Percentiles rank a stretch among this genome's conserved stretches.
These are phyloP conservation scores for Biscutella auriculata DNA, from an alignment of 441 rosid species.

Conservation along the genomic window DNA sequence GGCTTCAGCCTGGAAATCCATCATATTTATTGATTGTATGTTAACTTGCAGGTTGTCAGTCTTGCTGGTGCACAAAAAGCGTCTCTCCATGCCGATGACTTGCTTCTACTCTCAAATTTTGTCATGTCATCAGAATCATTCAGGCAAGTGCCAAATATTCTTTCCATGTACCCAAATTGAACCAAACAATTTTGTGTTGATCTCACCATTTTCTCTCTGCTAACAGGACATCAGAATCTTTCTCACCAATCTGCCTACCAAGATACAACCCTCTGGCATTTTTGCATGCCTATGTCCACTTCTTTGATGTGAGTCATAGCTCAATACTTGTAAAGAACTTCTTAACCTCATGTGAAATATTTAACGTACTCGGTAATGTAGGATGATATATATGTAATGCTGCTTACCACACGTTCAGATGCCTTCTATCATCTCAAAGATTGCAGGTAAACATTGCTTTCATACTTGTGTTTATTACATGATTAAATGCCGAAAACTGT, in stretches of 20 bases:
- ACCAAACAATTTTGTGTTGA: not conserved
- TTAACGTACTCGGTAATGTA: constrained; percentile 27
- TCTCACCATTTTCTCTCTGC: constrained; percentile 15
- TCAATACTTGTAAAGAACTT: not conserved
- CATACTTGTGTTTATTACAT: not conserved
- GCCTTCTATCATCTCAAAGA: constrained; percentile 96
- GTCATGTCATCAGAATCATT: constrained; percentile 89
- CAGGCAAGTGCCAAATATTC: constrained; percentile 39
- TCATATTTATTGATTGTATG: constrained; percentile 10
- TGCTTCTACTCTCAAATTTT: constrained; percentile 83
- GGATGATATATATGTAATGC: constrained; percentile 76
- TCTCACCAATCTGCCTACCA: constrained; percentile 95
- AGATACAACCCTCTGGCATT: constrained; percentile 93
- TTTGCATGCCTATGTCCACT: constrained; percentile 89
- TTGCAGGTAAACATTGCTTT: constrained; percentile 54
- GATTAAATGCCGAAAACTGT: not conserved
- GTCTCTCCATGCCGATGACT: constrained; percentile 92
- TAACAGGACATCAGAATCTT: constrained; percentile 92
- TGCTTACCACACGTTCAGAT: constrained; percentile 96
- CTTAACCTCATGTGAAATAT: constrained; percentile 1
- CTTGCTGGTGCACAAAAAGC: constrained; percentile 96
- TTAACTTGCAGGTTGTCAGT: constrained; percentile 64
- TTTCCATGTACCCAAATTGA: not conserved
- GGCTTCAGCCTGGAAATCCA: not conserved
- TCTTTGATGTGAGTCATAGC: constrained; percentile 70